These are phyloP conservation scores for Roridomyces roridus DNA, from an alignment of 768 basidiomycete species.

Conservation along the genomic window DNA sequence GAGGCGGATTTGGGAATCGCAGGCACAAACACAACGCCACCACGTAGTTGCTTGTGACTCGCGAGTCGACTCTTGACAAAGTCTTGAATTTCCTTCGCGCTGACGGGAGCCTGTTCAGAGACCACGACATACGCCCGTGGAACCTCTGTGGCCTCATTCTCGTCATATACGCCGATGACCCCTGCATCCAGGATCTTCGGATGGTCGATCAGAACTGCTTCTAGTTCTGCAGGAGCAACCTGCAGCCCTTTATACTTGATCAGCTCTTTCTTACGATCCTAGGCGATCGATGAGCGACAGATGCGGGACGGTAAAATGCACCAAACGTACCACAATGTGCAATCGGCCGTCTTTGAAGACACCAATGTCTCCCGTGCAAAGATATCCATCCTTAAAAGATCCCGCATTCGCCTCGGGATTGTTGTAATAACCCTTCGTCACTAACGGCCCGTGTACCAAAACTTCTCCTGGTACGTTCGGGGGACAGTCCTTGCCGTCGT, in stretches of 20 bases:
- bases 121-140: conserved; percentile 28
- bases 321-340: conserved; percentile 9
- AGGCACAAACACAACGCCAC: conserved; percentile 15
- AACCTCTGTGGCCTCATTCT: conserved; percentile 18
- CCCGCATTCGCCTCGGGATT: conserved; percentile 22
- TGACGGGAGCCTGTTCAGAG: conserved; percentile 7
- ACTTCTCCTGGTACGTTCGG: conserved; percentile 17
- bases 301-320: neutral
- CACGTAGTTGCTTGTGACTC: conserved; percentile 14
- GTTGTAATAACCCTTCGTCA: conserved; percentile 24
- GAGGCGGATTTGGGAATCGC: conserved; percentile 19
- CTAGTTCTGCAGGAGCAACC: conserved; percentile 41
- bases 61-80: conserved; percentile 20
- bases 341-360: conserved; percentile 11
- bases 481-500: conserved; percentile 15
- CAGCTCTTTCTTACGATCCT: conserved; percentile 31
- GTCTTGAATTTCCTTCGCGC: conserved; percentile 17
- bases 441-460: conserved; percentile 15
- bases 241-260: conserved; percentile 29
- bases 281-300: neutral
- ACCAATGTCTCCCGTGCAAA: conserved; percentile 27
- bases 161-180: conserved; percentile 32
- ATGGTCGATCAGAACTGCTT: conserved; percentile 34
- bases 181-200: conserved; percentile 34
- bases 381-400: conserved; percentile 19